Evolutionary conservation across 441 rosid species (phyloP).

Genomic region (Macaranga tanarius): DNA sequence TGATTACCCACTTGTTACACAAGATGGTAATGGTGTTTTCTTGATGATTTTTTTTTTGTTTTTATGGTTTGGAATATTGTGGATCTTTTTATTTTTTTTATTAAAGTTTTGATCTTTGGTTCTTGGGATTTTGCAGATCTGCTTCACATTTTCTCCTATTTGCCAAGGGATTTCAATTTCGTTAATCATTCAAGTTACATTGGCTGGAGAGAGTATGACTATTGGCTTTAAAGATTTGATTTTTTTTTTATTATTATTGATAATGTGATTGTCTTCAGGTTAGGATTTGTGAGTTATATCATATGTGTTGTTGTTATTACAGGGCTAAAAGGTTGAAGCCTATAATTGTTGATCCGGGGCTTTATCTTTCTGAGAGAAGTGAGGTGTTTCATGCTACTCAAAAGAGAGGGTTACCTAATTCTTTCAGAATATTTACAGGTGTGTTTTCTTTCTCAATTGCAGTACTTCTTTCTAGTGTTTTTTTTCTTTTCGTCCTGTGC

Average conservation of each 20-base stretch:
- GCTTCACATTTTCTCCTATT: conserved; percentile 75
- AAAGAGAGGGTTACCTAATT: conserved; percentile 73
- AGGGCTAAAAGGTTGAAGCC: conserved; percentile 85
- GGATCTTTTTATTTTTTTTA: not conserved
- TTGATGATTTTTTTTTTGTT: conserved; percentile 4
- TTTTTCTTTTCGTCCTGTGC: not conserved
- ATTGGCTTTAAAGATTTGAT: conserved; percentile 8
- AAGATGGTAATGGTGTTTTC: conserved; percentile 60
- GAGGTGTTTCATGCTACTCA: conserved; percentile 79
- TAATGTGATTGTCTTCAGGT: conserved; percentile 1
- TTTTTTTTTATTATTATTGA: not conserved
- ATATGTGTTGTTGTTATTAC: conserved; percentile 20
- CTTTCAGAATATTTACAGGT: conserved; percentile 85
- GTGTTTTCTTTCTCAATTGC: conserved; percentile 15
- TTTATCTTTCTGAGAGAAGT: conserved; percentile 67
- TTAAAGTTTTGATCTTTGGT: not conserved
- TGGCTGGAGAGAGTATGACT: conserved; percentile 87
- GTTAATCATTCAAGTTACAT: conserved; percentile 73
- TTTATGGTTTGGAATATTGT: conserved; percentile 16
- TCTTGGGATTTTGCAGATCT: conserved; percentile 51
- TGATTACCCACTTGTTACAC: conserved; percentile 90
- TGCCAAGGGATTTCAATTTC: conserved; percentile 72
- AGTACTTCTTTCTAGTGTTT: not conserved
- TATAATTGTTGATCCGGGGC: conserved; percentile 92
- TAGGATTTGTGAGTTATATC: conserved; percentile 11